phyloP scores from a whole-genome alignment of 495 filamentous ascomycete genomes.

The Eremomyces bilateralis region DNA sequence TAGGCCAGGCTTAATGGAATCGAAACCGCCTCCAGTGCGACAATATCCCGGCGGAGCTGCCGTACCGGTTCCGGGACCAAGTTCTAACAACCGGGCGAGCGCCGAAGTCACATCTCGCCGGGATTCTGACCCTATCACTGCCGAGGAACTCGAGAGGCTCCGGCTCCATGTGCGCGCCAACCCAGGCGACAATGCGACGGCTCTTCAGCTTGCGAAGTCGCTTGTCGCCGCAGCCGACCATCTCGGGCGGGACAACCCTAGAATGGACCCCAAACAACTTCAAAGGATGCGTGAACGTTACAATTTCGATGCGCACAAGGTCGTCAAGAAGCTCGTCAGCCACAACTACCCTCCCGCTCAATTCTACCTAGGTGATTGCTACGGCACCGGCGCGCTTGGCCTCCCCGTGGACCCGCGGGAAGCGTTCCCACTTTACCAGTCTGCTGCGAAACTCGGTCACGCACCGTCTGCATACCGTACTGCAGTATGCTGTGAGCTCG shows the following conservation, averaged over 20 bases:
- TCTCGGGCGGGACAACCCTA: constrained; percentile 41
- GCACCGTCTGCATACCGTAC: constrained; percentile 76
- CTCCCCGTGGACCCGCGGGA: constrained; percentile 65
- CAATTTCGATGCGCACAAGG: constrained; percentile 66
- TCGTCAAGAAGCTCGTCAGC: constrained; percentile 63
- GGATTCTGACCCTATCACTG: constrained; percentile 38
- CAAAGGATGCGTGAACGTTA: constrained; percentile 67
- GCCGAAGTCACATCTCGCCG: too few species aligned
- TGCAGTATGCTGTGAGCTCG: constrained; percentile 92
- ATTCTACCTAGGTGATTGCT: constrained; percentile 83
- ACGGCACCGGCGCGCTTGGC: constrained; percentile 51
- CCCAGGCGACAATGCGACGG: constrained; percentile 45
- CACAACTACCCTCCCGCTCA: constrained; percentile 57
- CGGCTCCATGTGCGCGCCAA: constrained; percentile 42
- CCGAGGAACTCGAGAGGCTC: constrained; percentile 53
- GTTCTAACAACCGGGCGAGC: too few species aligned
- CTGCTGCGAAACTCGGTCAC: constrained; percentile 75
- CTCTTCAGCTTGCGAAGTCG: constrained; percentile 60
- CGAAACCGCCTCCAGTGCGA: constrained; percentile 47
- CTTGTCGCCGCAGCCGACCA: constrained; percentile 65
- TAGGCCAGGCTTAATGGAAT: constrained; percentile 46
- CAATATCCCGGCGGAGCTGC: constrained; percentile 32
- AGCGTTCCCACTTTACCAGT: constrained; percentile 82
- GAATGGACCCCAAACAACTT: constrained; percentile 53
- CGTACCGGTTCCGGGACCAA: background rate